Conservation (phyloP, 441 rosid genomes). For the Hura crepitans region DNA sequence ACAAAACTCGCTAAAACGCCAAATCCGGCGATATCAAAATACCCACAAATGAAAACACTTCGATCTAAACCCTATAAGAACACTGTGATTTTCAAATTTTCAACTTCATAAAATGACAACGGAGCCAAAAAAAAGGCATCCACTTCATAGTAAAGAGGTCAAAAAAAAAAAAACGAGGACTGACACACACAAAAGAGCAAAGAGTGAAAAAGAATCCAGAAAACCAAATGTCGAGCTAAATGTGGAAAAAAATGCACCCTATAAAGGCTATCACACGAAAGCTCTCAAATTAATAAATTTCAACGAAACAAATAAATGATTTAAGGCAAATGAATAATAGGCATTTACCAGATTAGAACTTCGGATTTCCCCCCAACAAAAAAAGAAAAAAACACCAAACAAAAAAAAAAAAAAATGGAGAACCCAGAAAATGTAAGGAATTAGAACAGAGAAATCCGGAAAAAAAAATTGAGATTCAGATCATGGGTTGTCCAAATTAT, state of each 20-base stretch:
- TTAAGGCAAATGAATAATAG: neutral
- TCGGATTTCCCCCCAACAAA: neutral
- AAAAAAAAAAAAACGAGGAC: slow-evolving; percentile 10
- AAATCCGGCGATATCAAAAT: slow-evolving; percentile 27
- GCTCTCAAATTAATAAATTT: neutral
- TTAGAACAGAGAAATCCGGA: neutral
- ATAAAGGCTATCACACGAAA: slow-evolving; percentile 8
- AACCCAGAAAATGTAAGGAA: slow-evolving; percentile 15
- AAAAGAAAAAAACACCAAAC: slow-evolving; percentile 10
- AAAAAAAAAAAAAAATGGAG: slow-evolving; percentile 22
- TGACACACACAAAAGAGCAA: slow-evolving; percentile 30
- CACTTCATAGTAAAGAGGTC: slow-evolving; percentile 27
- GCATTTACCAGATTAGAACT: slow-evolving; percentile 19
- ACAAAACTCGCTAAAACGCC: slow-evolving; percentile 27
- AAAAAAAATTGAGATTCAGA: slow-evolving; percentile 15
- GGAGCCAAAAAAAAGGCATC: slow-evolving; percentile 21
- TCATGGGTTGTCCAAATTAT: neutral
- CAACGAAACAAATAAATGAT: neutral
- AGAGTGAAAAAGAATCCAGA: slow-evolving; percentile 29
- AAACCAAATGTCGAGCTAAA: slow-evolving; percentile 32
- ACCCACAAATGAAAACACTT: slow-evolving; percentile 22
- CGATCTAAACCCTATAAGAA: slow-evolving; percentile 42
- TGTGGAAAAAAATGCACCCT: slow-evolving; percentile 25
- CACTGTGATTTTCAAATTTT: slow-evolving; percentile 23
- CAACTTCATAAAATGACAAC: slow-evolving; percentile 30